Evolutionary conservation across 2,329 filamentous ascomycete species (phyloP).

Genomic region (Neobulgaria alba): DNA sequence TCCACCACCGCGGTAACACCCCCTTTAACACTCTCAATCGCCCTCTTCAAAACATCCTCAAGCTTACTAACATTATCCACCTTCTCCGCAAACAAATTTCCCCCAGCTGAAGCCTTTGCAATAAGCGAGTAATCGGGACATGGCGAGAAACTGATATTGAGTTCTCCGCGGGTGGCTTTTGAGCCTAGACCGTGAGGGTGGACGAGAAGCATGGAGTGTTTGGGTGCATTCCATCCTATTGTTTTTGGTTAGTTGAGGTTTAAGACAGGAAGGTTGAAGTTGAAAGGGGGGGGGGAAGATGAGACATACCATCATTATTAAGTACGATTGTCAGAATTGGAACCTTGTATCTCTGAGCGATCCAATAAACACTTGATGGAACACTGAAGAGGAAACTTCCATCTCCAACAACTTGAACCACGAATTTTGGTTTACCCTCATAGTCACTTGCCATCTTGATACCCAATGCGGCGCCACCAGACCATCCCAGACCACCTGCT

Average conservation of each 20-base stretch:
- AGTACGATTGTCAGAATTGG: constrained; percentile 58
- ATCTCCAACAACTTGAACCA: constrained; percentile 58
- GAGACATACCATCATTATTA: constrained; percentile 53
- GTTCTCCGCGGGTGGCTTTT: constrained; percentile 51
- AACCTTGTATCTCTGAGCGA: constrained; percentile 55
- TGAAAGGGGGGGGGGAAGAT: too few relatives aligned
- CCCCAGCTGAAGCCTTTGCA: constrained; percentile 55
- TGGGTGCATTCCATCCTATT: constrained; percentile 56
- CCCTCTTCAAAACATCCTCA: constrained; percentile 43
- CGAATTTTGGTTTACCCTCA: constrained; percentile 47
- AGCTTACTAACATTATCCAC: constrained; percentile 49
- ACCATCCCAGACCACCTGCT: constrained; percentile 74
- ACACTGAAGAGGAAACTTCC: constrained; percentile 60
- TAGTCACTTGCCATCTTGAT: constrained; percentile 59
- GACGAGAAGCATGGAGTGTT: constrained; percentile 51
- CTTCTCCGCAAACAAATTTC: constrained; percentile 50
- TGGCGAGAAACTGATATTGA: constrained; percentile 59
- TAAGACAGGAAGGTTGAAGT: too few relatives aligned
- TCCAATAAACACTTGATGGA: constrained; percentile 61
- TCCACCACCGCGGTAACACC: constrained; percentile 56
- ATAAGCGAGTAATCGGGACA: constrained; percentile 61
- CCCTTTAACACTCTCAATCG: constrained; percentile 47
- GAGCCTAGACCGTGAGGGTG: constrained; percentile 56
- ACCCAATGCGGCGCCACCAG: constrained; percentile 64
- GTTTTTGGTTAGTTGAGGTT: not conserved